These are phyloP conservation scores for Globisporangium okanoganense DNA, from an alignment of 352 stramenopile species.

Conservation along the genomic window DNA sequence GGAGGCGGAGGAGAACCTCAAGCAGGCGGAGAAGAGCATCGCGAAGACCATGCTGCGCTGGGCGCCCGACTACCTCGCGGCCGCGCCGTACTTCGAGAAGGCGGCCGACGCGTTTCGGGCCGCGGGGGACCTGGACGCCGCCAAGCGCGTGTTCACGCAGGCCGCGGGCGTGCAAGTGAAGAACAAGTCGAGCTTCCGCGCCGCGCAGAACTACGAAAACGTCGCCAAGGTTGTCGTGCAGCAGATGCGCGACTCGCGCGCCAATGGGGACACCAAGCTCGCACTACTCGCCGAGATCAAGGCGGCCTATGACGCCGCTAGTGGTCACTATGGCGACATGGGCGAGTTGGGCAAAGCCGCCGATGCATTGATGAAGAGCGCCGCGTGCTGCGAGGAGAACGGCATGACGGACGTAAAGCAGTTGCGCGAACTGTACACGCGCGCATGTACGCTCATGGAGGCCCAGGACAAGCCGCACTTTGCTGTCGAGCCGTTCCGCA, in stretches of 20 bases:
- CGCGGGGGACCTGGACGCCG: constrained; percentile 54
- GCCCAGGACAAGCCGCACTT: constrained; percentile 83
- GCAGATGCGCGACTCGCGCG: constrained; percentile 61
- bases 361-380: constrained; percentile 68
- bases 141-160: constrained; percentile 52
- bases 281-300: constrained; percentile 44
- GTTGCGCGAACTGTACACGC: constrained; percentile 54
- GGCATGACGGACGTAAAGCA: constrained; percentile 29
- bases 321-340: constrained; percentile 74
- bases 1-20: constrained; percentile 44
- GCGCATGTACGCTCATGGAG: constrained; percentile 71
- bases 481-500: constrained; percentile 74
- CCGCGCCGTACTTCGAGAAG: constrained; percentile 67
- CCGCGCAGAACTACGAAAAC: constrained; percentile 70
- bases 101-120: constrained; percentile 68
- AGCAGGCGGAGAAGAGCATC: constrained; percentile 55
- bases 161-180: constrained; percentile 63
- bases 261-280: constrained; percentile 17
- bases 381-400: constrained; percentile 40
- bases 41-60: constrained; percentile 65
- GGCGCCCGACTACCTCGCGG: constrained; percentile 63
- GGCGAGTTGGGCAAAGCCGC: constrained; percentile 80
- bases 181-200: constrained; percentile 72
- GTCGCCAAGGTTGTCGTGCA: constrained; percentile 66
- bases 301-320: constrained; percentile 58